phyloP scores from a whole-genome alignment of 129 eudicot genomes.

The Tagetes erecta region DNA sequence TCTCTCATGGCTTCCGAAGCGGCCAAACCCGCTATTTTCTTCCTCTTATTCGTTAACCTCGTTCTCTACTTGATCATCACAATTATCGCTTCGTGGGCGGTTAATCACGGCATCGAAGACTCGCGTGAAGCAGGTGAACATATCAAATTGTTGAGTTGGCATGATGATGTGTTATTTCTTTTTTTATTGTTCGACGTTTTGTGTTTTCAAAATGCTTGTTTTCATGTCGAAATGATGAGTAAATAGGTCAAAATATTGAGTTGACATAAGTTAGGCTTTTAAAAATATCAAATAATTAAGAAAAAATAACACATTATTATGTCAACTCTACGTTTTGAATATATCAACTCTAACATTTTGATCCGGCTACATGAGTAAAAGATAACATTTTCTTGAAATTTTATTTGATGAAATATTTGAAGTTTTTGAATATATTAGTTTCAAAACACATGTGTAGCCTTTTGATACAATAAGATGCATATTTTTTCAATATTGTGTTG shows the following conservation, averaged over 20 bases:
- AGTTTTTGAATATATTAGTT: not conserved
- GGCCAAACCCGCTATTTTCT: conserved; percentile 62
- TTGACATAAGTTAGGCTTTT: not conserved
- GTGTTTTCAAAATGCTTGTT: not conserved
- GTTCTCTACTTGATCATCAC: conserved; percentile 56
- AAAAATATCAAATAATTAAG: not conserved
- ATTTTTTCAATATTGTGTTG: not conserved
- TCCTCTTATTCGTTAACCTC: conserved; percentile 56
- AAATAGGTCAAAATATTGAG: not conserved
- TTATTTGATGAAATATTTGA: not conserved
- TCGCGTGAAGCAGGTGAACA: conserved; percentile 56
- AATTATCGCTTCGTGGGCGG: conserved; percentile 70
- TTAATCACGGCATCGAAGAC: conserved; percentile 77
- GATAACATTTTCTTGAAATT: not conserved
- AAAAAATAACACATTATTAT: not conserved
- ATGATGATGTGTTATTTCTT: not conserved
- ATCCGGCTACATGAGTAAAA: not conserved
- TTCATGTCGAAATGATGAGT: not conserved
- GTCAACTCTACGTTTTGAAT: not conserved
- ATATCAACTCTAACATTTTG: not conserved
- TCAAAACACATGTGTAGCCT: not conserved
- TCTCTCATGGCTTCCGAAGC: conserved; percentile 71
- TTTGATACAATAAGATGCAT: not conserved
- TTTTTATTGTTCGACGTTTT: not conserved
- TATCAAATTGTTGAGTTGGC: not conserved